phyloP scores from a whole-genome alignment of 2,329 filamentous ascomycete genomes.

The Drechslera avenae region DNA sequence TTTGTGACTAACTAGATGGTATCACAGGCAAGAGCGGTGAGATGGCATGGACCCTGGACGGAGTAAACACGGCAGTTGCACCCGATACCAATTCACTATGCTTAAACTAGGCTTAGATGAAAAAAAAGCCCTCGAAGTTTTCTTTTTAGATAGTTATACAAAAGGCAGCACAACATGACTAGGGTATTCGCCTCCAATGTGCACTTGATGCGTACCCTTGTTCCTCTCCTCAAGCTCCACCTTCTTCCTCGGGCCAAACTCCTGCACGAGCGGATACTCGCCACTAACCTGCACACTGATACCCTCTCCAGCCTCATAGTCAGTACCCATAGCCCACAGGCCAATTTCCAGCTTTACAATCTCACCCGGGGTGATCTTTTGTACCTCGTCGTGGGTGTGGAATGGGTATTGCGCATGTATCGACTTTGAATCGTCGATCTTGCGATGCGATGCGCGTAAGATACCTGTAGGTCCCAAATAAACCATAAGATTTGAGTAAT shows the following conservation, averaged over 20 bases:
- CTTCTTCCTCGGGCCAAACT: conserved; percentile 10
- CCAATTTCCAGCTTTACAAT: conserved; percentile 30
- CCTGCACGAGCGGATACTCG: conserved; percentile 11
- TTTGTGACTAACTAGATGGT: background rate
- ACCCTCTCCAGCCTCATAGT: conserved; percentile 47
- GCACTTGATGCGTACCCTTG: conserved; percentile 14
- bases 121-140: no score
- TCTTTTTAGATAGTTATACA: no score
- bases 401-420: conserved; percentile 30
- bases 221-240: conserved; percentile 13
- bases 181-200: conserved; percentile 11
- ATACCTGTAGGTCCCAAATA: conserved; percentile 17
- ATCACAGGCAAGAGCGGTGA: background rate
- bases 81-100: no score
- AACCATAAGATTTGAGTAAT: conserved; percentile 10
- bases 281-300: conserved; percentile 12
- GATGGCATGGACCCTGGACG: no score
- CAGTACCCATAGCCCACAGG: conserved; percentile 45
- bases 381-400: conserved; percentile 49
- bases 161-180: conserved; percentile 11
- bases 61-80: no score
- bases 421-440: conserved; percentile 9
- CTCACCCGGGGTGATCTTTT: conserved; percentile 47
- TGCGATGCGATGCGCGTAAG: conserved; percentile 21
- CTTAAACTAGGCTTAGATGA: no score